Percentiles rank a stretch among this genome's conserved stretches.
phyloP scores from a whole-genome alignment of 352 stramenopile species.

The Pythium vanterpoolii region DNA sequence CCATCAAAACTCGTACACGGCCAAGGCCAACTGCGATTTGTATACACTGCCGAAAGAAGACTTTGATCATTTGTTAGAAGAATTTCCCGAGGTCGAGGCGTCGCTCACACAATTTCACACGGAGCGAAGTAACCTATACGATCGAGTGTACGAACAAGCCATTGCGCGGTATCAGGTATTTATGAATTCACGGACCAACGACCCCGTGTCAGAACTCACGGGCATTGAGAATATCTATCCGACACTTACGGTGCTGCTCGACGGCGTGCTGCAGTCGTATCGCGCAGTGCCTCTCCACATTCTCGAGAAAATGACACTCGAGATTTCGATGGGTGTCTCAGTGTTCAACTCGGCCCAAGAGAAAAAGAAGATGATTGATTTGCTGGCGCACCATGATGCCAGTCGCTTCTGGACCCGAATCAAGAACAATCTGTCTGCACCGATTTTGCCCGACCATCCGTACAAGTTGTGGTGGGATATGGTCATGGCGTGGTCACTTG shows the following conservation, averaged over 20 bases:
- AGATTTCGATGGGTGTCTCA: slow-evolving; percentile 72
- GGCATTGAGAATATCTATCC: slow-evolving; percentile 70
- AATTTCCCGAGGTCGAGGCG: slow-evolving; percentile 70
- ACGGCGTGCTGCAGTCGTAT: slow-evolving; percentile 59
- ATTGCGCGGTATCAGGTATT: slow-evolving; percentile 64
- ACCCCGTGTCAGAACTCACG: slow-evolving; percentile 47
- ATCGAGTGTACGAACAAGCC: slow-evolving; percentile 68
- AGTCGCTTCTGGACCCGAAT: slow-evolving; percentile 24
- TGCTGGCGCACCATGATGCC: slow-evolving; percentile 40
- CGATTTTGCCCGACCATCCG: slow-evolving; percentile 48
- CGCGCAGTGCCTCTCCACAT: slow-evolving; percentile 54
- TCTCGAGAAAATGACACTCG: slow-evolving; percentile 57
- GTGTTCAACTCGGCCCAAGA: slow-evolving; percentile 73
- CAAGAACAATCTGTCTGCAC: slow-evolving; percentile 26
- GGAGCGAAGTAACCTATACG: slow-evolving; percentile 55
- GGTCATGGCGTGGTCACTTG: slow-evolving; percentile 34
- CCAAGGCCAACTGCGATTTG: slow-evolving; percentile 67
- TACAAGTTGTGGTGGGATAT: slow-evolving; percentile 55
- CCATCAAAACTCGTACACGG: slow-evolving; percentile 73
- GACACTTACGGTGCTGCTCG: slow-evolving; percentile 59
- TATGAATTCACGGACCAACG: slow-evolving; percentile 49
- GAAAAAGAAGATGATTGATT: slow-evolving; percentile 63
- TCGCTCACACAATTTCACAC: slow-evolving; percentile 59
- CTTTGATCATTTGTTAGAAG: slow-evolving; percentile 75
- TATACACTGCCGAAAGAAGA: slow-evolving; percentile 80